These are phyloP conservation scores for Fraxinus quadrangulata DNA, from an alignment of 257 asterid genomes.

Conservation along the genomic window DNA sequence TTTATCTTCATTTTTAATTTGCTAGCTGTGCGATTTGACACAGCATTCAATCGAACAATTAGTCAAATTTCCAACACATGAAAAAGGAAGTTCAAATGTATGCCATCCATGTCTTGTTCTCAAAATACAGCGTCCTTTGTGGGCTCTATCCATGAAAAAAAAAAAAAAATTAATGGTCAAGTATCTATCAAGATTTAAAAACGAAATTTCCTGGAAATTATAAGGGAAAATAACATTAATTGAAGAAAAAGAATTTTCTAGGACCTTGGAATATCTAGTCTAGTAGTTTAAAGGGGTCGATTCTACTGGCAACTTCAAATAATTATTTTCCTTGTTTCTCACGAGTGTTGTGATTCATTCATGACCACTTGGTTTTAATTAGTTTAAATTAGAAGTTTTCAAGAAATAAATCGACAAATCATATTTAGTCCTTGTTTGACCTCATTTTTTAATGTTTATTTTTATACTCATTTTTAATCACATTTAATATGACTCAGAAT, in stretches of 20 bases:
- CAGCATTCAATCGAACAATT: too few relatives aligned
- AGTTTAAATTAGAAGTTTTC: too few relatives aligned
- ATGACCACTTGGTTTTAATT: slow-evolving; percentile 13
- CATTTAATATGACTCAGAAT: too few relatives aligned
- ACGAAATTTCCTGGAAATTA: slow-evolving; percentile 1
- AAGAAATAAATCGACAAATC: too few relatives aligned
- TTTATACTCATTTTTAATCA: too few relatives aligned
- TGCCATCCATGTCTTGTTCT: not conserved
- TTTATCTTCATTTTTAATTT: not conserved
- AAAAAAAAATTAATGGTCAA: not conserved
- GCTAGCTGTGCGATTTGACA: slow-evolving; percentile 4
- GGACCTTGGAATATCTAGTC: slow-evolving; percentile 1
- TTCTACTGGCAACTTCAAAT: slow-evolving; percentile 21
- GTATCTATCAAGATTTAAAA: not conserved
- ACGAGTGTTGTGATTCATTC: slow-evolving; percentile 28
- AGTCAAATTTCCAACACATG: not conserved
- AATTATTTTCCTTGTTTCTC: slow-evolving; percentile 20
- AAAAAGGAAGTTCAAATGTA: not conserved
- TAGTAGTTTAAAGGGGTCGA: slow-evolving; percentile 15
- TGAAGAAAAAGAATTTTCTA: not conserved
- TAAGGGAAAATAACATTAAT: slow-evolving; percentile 24
- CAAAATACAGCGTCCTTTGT: not conserved
- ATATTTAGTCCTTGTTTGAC: too few relatives aligned
- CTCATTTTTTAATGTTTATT: too few relatives aligned
- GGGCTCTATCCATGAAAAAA: not conserved